phyloP scores from a whole-genome alignment of 345 rosid species.

The Lepidium aucheri region DNA sequence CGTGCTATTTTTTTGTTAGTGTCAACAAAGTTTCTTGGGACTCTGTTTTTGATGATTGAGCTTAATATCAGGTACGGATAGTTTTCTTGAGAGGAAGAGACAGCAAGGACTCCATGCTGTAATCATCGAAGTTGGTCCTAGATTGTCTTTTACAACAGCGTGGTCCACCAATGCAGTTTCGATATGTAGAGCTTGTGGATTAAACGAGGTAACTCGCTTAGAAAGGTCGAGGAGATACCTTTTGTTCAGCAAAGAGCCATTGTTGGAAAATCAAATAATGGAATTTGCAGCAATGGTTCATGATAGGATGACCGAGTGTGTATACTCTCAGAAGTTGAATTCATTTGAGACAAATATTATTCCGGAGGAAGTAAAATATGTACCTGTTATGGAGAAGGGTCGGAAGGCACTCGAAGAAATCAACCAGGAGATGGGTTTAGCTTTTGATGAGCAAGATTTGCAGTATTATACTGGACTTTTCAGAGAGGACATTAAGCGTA shows the following conservation, averaged over 20 bases:
- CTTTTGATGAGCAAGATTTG: conserved; percentile 91
- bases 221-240: conserved; percentile 87
- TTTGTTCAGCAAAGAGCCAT: conserved; percentile 45
- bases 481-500: conserved; percentile 61
- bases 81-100: conserved; percentile 74
- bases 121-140: conserved; percentile 79
- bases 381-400: conserved; percentile 87
- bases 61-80: conserved; percentile 41
- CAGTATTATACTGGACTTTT: conserved; percentile 77
- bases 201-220: conserved; percentile 63
- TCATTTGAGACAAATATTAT: conserved; percentile 64
- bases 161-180: conserved; percentile 96
- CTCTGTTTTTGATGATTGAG: not conserved
- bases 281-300: conserved; percentile 81
- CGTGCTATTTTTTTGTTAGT: not conserved
- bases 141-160: conserved; percentile 86
- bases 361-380: conserved; percentile 61
- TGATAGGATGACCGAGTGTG: conserved; percentile 88
- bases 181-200: conserved; percentile 69
- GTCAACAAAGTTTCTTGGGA: not conserved
- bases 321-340: conserved; percentile 44
- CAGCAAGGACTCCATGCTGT: conserved; percentile 49
- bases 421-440: conserved; percentile 85
- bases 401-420: conserved; percentile 80
- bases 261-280: conserved; percentile 45